A percentile compares a stretch with the other conserved stretches of the same genome.
phyloP scores from a whole-genome alignment of 2,329 filamentous ascomycete genomes.

The Hypoxylon sp. region DNA sequence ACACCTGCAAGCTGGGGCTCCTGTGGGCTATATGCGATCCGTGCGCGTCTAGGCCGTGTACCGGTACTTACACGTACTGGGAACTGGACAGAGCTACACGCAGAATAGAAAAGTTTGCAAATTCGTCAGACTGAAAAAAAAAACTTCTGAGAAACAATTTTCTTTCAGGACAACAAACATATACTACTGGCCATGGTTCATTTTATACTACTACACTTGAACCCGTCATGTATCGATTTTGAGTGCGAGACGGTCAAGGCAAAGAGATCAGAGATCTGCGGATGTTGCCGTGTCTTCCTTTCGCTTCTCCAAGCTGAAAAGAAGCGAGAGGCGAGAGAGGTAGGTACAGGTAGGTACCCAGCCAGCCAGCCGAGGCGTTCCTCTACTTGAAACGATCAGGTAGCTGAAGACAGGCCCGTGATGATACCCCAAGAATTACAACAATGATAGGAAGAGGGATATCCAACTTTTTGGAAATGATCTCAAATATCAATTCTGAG shows the following conservation, averaged over 20 bases:
- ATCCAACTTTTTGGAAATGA: constrained; percentile 64
- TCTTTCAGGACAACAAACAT: background rate
- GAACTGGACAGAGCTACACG: too few relatives aligned
- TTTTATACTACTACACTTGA: background rate
- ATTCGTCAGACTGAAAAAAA: too few relatives aligned
- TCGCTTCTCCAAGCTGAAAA: background rate
- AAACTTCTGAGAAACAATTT: too few relatives aligned
- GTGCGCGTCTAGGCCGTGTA: too few relatives aligned
- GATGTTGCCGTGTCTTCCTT: background rate
- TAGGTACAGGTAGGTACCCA: background rate
- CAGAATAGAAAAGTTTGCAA: too few relatives aligned
- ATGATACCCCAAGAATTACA: constrained; percentile 63
- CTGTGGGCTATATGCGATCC: too few relatives aligned
- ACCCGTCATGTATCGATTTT: background rate
- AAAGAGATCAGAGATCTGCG: background rate
- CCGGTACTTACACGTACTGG: too few relatives aligned
- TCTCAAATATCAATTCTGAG: constrained; percentile 70
- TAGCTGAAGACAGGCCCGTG: constrained; percentile 61
- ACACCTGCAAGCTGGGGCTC: too few relatives aligned
- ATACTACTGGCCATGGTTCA: background rate
- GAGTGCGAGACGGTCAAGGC: constrained; percentile 2
- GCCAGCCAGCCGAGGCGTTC: background rate
- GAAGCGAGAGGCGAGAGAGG: background rate
- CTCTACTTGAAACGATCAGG: constrained; percentile 20
- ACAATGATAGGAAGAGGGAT: constrained; percentile 75